Evolutionary conservation across 2,329 filamentous ascomycete species (phyloP).

Genomic region (Penicillium digitatum): DNA sequence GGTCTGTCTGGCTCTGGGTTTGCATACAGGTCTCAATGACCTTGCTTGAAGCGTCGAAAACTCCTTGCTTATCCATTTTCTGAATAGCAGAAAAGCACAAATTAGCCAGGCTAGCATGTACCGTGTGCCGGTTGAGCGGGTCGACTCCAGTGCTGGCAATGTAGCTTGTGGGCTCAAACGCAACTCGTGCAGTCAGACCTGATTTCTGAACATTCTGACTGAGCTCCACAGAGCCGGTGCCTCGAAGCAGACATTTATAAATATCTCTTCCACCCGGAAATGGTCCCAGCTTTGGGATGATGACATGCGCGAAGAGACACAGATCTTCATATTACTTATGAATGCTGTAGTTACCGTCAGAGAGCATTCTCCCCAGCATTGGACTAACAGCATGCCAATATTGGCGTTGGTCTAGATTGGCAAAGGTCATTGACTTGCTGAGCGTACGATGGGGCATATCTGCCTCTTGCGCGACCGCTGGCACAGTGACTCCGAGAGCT

Average conservation of each 20-base stretch:
- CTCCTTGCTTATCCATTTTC: neutral
- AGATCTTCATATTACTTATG: slow-evolving; percentile 13
- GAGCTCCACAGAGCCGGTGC: slow-evolving; percentile 8
- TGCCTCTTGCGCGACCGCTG: neutral
- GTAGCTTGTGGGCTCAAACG: slow-evolving; percentile 5
- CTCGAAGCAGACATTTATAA: slow-evolving; percentile 8
- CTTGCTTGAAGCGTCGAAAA: neutral
- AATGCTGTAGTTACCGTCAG: slow-evolving; percentile 5
- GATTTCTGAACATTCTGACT: slow-evolving; percentile 12
- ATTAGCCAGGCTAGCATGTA: neutral
- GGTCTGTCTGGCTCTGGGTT: neutral
- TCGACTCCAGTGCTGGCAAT: slow-evolving; percentile 1
- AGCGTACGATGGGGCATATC: slow-evolving; percentile 1
- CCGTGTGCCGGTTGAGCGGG: neutral
- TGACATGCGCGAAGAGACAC: slow-evolving; percentile 6
- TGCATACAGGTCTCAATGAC: slow-evolving; percentile 8
- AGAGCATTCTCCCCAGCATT: slow-evolving; percentile 9
- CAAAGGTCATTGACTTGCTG: slow-evolving; percentile 6
- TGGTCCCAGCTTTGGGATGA: slow-evolving; percentile 8
- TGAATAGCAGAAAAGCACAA: slow-evolving; percentile 6
- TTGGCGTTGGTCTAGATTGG: slow-evolving; percentile 8
- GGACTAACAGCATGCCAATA: slow-evolving; percentile 9
- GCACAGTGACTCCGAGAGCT: neutral
- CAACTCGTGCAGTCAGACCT: slow-evolving; percentile 1
- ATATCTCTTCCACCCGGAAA: slow-evolving; percentile 1